Evolutionary conservation across 2,329 filamentous ascomycete species (phyloP), one percentile per base, ranked within the genome.

Genomic region (Trichoderma breve): DNA sequence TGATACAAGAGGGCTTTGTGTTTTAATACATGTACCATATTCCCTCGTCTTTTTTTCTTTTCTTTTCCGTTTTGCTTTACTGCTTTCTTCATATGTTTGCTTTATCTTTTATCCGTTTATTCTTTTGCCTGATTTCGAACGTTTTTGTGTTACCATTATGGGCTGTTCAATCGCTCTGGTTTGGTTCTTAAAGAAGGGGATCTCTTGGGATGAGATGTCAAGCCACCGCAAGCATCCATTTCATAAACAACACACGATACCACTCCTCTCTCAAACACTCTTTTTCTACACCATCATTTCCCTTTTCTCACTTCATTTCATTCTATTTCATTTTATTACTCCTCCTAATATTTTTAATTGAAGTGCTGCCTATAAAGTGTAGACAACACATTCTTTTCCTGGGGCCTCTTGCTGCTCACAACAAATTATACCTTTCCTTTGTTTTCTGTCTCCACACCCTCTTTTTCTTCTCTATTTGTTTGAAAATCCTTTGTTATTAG

Each of bases 1-100:
- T 89, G 60, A 81, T 85, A 75, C 81, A 86, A 79, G 84, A 87
- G 73, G 86, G 85, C 2, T 84, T 87, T 71, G 78, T 83, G 70
- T 82, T 84, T 76, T 85, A 34, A 66, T 11, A 21, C 32, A n/a
- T 21, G 28, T 26, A 51, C 12, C 36, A 61, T 36, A 26, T 7
- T n/a, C 28, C 39, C 30, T 34, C 18, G 3, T 3, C 18, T 30
- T 21, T 6, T 28, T 6, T 7, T 1, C 18, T 6, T 26, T 55
- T 28, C 8, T 24, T 26, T 53, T 34, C 18, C 7, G 21, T 5
- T 55, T 6, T 24, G 18, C 15, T 24, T 15, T 12, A 8, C n/a
- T 43, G 7, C 0, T 21, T n/a, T 36, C 32, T 1, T 28, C 9
- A 15, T 14, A 21, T 53, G 28, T 32, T 58, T 24, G 51, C 21